Evolutionary conservation across 805 yeast species (phyloP), one percentile per base, ranked within the genome.

Genomic region (Barnettozyma populi): DNA sequence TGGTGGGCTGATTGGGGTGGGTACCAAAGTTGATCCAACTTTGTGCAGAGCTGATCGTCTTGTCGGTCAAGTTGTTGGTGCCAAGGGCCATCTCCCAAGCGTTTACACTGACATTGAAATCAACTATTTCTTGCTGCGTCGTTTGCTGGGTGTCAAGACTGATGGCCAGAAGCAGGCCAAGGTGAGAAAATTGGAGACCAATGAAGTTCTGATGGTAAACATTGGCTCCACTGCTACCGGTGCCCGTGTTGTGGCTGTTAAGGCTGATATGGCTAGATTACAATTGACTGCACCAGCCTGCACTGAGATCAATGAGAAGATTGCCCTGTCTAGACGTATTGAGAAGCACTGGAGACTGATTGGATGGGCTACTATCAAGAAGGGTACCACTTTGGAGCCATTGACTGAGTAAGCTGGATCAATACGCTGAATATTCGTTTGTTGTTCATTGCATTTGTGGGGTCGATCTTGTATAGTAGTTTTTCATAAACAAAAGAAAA

Each of bases 341-440:
- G 99, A 94, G 68, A 92, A 92, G 81, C 99, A 94, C 71, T 94
- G 97, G 96, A 94, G 99, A 79, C 79, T 94, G 68, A 94, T 94
- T 73, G 99, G 99, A 62, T 94, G 99, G 99, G 99, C 99, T 60
- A 90, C 96, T 44, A 92, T 90, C 68, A 86, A 86, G 73, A 89
- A 87, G 72, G 97, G 97, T 72, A 84, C 90, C 52, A 84, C 90
- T 49, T 78, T 86, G 66, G 95, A 86, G 64, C 94, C 94, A 59
- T 72, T 82, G 32, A 41, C 51, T 43, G 52, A 48, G 20, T 47
- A 37, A 14, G n/a, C 5, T 23, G 10, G 27, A 21, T 7, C 4
- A 20, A 8, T 10, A n/a, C n/a, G n/a, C n/a, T n/a, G 37, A 35
- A 35, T 13, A 21, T 18, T 21, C 18, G 16, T 23, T 5, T 23